phyloP scores from a whole-genome alignment of 208 protist genomes.

The Acanthamoeba sp. region DNA sequence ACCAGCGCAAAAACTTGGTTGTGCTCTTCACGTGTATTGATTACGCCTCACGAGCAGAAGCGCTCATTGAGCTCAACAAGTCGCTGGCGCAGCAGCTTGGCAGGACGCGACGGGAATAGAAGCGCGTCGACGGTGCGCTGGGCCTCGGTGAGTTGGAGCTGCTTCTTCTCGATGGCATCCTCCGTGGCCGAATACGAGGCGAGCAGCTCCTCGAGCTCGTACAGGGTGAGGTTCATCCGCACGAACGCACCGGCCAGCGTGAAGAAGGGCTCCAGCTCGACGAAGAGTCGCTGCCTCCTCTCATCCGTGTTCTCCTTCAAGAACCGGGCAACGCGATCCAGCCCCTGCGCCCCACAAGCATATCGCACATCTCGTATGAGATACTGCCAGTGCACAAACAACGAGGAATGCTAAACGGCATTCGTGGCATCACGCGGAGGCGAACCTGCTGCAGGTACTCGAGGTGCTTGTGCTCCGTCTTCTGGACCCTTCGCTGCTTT shows the following conservation, averaged over 20 bases:
- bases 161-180: not conserved
- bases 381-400: too few relatives aligned
- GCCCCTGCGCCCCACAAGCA: too few relatives aligned
- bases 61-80: conserved; percentile 17
- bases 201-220: not conserved
- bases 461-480: conserved; percentile 27
- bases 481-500: conserved; percentile 53
- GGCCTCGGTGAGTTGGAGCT: conserved; percentile 17
- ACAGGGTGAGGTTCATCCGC: conserved; percentile 28
- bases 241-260: not conserved
- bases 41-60: not conserved
- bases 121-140: conserved; percentile 13
- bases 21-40: not conserved
- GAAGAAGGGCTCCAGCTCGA: conserved; percentile 47
- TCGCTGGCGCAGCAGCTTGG: conserved; percentile 24
- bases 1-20: too few relatives aligned
- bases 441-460: not conserved
- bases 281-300: not conserved
- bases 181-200: not conserved
- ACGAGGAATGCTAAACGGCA: too few relatives aligned
- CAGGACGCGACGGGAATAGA: conserved; percentile 21
- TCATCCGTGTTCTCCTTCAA: not conserved
- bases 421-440: too few relatives aligned
- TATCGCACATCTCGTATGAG: too few relatives aligned
- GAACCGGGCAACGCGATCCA: not conserved